Base-by-base conservation (phyloP, 805 yeast species). In the Lachancea thermotolerans region DNA sequence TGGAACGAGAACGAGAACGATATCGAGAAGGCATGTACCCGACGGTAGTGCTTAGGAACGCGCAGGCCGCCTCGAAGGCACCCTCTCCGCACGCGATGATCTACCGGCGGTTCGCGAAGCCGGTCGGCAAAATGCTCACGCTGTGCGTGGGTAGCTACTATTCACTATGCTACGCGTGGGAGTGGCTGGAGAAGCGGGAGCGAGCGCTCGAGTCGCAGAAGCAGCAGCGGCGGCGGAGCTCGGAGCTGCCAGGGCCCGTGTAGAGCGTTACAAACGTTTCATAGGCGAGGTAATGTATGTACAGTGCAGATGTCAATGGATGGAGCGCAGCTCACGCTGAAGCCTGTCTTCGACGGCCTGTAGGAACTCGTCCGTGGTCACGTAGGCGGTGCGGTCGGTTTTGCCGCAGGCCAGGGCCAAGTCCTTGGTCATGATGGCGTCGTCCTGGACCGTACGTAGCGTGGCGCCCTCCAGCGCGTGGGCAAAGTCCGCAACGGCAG, bases 361-460 rank as follows among this genome's bases (percentile, higher is more conserved):
- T 53, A 85, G 71, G 64, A 85, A 85, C 60, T 82, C 90, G 48
- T 79, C 75, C 43, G 91, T 85, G 49, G 84, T 79, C 41, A 82
- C 91, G 55, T 78, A 83, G 35, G 81, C 69, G 9, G 72, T 67
- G 66, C 85, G 75, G 39, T 74, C 76, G 48, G 79, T 73, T 52
- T 73, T 75, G 50, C 85, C 85, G 57, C 75, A 73, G 41, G 88
- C 82, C 50, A 84, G 70, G 11, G 93, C 91, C 62, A 85, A 74
- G 62, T 85, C 93, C 63, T 85, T 85, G 46, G 93, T 85, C 90
- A 84, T 83, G 54, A 82, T 77, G 49, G 84, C 82, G 59, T 83
- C 90, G 50, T 70, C 70, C 52, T 80, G 81, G 41, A 85, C 93
- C 21, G 89, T 81, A 55, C 82, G 84, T 42, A 84, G 58, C 42